These are phyloP conservation scores for Phytophthora pini DNA, from an alignment of 352 stramenopile species.

Conservation along the genomic window DNA sequence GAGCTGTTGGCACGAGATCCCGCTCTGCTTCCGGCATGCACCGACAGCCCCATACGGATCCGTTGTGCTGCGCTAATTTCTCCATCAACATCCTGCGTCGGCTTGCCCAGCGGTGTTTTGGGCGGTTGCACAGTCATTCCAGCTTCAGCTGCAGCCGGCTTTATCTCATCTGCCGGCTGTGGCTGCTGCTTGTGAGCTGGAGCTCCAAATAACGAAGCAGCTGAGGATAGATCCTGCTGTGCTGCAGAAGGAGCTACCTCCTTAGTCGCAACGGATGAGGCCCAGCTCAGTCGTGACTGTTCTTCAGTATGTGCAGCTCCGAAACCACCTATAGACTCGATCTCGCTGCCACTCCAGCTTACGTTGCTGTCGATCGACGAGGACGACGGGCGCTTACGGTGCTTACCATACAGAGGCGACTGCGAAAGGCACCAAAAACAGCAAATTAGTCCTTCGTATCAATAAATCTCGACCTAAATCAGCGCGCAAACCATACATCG, in stretches of 20 bases:
- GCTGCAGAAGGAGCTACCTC: slow-evolving; percentile 13
- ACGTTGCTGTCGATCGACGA: slow-evolving; percentile 49
- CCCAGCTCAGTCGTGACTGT: slow-evolving; percentile 28
- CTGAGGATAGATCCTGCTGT: slow-evolving; percentile 17
- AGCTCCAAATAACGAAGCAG: slow-evolving; percentile 17
- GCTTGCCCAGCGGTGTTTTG: slow-evolving; percentile 61
- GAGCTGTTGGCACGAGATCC: slow-evolving; percentile 40
- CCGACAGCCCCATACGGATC: slow-evolving; percentile 60
- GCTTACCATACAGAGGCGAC: slow-evolving; percentile 47
- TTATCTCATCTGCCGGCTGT: slow-evolving; percentile 1
- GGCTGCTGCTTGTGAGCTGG: not conserved
- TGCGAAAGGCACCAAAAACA: slow-evolving; percentile 11
- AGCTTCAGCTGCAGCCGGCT: slow-evolving; percentile 8
- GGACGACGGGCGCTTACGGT: slow-evolving; percentile 45
- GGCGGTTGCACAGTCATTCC: slow-evolving; percentile 40
- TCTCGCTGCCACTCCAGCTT: slow-evolving; percentile 47
- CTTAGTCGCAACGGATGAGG: slow-evolving; percentile 26
- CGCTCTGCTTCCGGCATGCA: slow-evolving; percentile 37
- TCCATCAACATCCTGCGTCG: slow-evolving; percentile 30
- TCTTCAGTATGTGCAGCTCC: slow-evolving; percentile 17
- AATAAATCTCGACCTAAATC: not conserved
- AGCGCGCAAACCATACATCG: slow-evolving; percentile 28
- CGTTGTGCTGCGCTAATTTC: slow-evolving; percentile 66
- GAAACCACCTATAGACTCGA: slow-evolving; percentile 29
- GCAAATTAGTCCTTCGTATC: slow-evolving; percentile 9